Evolutionary conservation across 371 early-diverging fungal genomes (phyloP).

Genomic region (Basidiobolus meristosporus): DNA sequence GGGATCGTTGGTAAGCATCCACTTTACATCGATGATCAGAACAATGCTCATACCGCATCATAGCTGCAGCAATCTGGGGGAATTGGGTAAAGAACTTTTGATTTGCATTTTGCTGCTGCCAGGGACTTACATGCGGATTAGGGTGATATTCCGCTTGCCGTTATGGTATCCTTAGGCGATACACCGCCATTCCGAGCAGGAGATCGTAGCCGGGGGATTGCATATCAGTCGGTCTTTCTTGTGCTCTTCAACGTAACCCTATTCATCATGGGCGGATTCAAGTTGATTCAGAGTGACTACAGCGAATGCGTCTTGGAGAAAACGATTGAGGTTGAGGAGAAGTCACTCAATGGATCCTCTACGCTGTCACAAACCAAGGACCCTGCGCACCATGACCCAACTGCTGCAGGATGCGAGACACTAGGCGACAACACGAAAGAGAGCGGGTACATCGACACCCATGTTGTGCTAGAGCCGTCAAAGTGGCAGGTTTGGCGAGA

Average conservation of each 20-base stretch:
- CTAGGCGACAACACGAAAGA: no score
- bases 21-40: no score
- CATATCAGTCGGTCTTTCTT: constrained; percentile 13
- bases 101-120: background rate
- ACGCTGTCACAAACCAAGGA: no score
- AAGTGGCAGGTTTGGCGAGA: no score
- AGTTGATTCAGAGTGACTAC: no score
- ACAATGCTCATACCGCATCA: background rate
- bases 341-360: no score
- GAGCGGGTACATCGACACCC: no score
- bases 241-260: constrained; percentile 12
- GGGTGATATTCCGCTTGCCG: constrained; percentile 17
- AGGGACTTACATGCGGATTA: background rate
- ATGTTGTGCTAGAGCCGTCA: no score
- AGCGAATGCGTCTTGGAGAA: no score
- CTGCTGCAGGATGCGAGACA: no score
- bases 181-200: constrained; percentile 12
- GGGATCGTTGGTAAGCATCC: background rate
- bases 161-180: constrained; percentile 11
- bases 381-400: no score
- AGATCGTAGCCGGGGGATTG: constrained; percentile 11
- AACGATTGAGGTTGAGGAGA: no score
- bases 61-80: background rate
- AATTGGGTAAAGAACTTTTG: background rate
- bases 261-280: constrained; percentile 14